Conservation (phyloP, 192 early-diverging fungal genomes). For the Coemansia guatemalensis region DNA sequence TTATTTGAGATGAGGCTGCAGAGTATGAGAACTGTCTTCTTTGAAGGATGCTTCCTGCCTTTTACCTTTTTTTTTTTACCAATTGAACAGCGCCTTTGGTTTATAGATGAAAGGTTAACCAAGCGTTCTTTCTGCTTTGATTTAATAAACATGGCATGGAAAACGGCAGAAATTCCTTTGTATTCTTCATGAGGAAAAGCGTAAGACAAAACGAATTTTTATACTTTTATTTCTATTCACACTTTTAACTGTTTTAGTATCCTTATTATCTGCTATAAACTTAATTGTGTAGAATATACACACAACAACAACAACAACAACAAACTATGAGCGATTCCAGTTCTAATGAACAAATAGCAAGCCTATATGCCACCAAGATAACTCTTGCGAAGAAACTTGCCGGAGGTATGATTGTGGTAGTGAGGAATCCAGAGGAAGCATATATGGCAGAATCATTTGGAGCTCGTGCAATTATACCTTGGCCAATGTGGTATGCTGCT, state of each 20-base stretch:
- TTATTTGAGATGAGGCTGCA: neutral
- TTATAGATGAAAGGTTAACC: neutral
- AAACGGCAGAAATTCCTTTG: neutral
- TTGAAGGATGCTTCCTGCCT: neutral
- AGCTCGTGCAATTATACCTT: neutral
- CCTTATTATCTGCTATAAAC: neutral
- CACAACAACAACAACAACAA: neutral
- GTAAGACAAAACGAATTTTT: neutral
- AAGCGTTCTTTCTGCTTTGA: neutral
- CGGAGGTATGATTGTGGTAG: neutral
- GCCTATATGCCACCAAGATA: neutral
- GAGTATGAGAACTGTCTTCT: neutral
- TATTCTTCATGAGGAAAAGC: neutral
- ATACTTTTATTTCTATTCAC: neutral
- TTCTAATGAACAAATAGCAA: neutral
- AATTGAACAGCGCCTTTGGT: neutral
- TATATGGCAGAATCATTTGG: neutral
- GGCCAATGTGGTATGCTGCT: neutral
- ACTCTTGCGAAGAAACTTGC: neutral
- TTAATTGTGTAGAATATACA: neutral
- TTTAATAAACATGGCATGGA: neutral
- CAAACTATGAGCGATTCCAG: neutral
- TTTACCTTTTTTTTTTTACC: neutral
- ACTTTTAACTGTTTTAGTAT: neutral
- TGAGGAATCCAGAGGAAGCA: neutral